Evolutionary conservation across 306 rosid species (phyloP).

Genomic region (Rubus parviflorus): DNA sequence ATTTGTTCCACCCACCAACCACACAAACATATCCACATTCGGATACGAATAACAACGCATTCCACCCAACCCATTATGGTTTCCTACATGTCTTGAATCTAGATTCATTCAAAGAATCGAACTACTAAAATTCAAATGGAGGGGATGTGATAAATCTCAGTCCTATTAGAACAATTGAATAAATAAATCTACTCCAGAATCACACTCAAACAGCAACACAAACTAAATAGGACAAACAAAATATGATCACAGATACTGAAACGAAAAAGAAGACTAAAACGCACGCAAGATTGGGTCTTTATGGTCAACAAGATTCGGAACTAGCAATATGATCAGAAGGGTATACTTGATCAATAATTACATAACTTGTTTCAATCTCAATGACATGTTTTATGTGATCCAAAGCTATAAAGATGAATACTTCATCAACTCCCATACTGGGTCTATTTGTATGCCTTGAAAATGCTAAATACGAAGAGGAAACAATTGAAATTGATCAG

Average conservation of each 20-base stretch:
- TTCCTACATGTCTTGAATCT: not conserved
- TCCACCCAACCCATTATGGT: not conserved
- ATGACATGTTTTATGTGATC: not conserved
- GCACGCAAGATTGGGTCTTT: slow-evolving; percentile 9
- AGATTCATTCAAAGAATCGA: slow-evolving; percentile 2
- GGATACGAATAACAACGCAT: not conserved
- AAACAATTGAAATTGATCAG: not conserved
- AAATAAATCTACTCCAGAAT: not conserved
- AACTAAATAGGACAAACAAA: not conserved
- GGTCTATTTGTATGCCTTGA: not conserved
- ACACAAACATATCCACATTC: not conserved
- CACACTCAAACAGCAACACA: not conserved
- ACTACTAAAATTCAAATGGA: not conserved
- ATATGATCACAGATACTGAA: not conserved
- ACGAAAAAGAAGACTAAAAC: not conserved
- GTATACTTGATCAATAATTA: no score
- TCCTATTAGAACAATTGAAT: not conserved
- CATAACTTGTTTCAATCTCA: not conserved
- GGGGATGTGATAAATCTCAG: not conserved
- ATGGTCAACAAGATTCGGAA: not conserved
- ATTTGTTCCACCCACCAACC: not conserved
- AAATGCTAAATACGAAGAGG: not conserved
- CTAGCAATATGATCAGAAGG: not conserved
- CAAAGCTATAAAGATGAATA: not conserved
- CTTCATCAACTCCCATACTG: not conserved